Evolutionary conservation across 352 stramenopile species (phyloP), one percentile per base, ranked within the genome.

Genomic region (Plasmopara halstedii): DNA sequence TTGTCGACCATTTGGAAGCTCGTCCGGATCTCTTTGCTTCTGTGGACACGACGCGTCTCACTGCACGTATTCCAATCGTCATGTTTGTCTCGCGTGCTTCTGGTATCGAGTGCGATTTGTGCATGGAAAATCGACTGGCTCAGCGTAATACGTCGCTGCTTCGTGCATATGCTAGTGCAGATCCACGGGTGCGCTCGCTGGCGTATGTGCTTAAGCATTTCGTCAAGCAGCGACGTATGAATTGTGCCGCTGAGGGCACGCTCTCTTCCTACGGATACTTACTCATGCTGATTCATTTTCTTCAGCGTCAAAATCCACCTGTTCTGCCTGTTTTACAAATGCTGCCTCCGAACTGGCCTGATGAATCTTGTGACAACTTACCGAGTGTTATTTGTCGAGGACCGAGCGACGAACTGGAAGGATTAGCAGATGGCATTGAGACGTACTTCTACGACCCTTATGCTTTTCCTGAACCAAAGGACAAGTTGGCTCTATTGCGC

Each of bases 41-140:
- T 4, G 62, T 92, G 7, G 77, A 92, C 34, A 85, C 84, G 0
- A 77, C 67, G 2, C 73, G 95, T 0, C 62, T 97, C 14, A 97
- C 92, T 7, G 96, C 96, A 7, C 79, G 97, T 17, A 98, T 99
- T 39, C 96, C 97, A 9, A 98, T 99, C 49, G 73, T 99, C 20
- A 97, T 97, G 73, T 99, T 99, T 53, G 85, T 88, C 32, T 93
- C 96, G 56, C 70, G 67, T 0, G 56, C 69, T 10, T 73, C 64
- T 14, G 70, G 74, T 2, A 80, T 83, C 32, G 74, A 87, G 46
- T 92, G 80, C 46, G 80, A 92, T 41, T 54, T 92, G 34, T 89
- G 78, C 27, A 85, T 99, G 15, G 88, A 99, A 55, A 99, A 99
- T 56, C 76, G 91, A 4, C 69, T 99, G 13, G 96, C 97, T 1